Conservation (phyloP, 2,329 filamentous ascomycete species). For the Neocatenulostroma microsporum region DNA sequence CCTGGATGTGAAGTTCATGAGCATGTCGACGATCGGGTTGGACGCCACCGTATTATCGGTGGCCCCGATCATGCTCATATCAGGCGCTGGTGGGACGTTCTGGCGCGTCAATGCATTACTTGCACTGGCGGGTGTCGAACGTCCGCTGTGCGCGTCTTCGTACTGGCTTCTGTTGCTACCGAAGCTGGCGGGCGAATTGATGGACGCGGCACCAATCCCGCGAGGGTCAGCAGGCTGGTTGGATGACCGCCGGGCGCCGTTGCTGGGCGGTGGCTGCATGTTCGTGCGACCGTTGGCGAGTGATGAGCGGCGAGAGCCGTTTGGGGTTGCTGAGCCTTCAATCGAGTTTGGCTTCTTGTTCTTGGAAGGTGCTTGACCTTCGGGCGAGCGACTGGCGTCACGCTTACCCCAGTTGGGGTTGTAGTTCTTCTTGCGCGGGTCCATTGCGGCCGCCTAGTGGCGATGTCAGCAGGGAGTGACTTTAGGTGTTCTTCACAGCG, state of each 20-base stretch:
- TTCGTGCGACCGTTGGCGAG: neutral
- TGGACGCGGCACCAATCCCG: neutral
- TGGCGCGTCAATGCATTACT: neutral
- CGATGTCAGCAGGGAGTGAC: too few relatives aligned
- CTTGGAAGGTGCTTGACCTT: slow-evolving; percentile 4
- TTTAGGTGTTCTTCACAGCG: too few relatives aligned
- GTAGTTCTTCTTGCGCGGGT: slow-evolving; percentile 5
- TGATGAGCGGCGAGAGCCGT: neutral
- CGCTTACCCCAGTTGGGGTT: slow-evolving; percentile 7
- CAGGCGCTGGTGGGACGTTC: neutral
- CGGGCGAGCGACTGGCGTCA: slow-evolving; percentile 8
- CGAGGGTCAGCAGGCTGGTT: neutral
- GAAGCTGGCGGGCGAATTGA: slow-evolving; percentile 6
- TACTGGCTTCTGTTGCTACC: slow-evolving; percentile 2
- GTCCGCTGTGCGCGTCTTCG: slow-evolving; percentile 8
- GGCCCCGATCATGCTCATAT: too few relatives aligned
- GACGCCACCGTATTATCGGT: neutral
- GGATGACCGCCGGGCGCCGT: slow-evolving; percentile 1
- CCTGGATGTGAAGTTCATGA: slow-evolving; percentile 6
- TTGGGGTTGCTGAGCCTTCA: slow-evolving; percentile 2
- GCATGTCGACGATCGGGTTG: slow-evolving; percentile 2
- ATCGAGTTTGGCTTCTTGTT: neutral
- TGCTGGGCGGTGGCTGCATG: neutral
- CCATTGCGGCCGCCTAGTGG: too few relatives aligned
- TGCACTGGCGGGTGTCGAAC: slow-evolving; percentile 7